A percentile compares a stretch with the other conserved stretches of the same genome.
These are phyloP conservation scores for Hymenoscyphus linearis DNA, from an alignment of 2,329 filamentous ascomycete genomes.

Conservation along the genomic window DNA sequence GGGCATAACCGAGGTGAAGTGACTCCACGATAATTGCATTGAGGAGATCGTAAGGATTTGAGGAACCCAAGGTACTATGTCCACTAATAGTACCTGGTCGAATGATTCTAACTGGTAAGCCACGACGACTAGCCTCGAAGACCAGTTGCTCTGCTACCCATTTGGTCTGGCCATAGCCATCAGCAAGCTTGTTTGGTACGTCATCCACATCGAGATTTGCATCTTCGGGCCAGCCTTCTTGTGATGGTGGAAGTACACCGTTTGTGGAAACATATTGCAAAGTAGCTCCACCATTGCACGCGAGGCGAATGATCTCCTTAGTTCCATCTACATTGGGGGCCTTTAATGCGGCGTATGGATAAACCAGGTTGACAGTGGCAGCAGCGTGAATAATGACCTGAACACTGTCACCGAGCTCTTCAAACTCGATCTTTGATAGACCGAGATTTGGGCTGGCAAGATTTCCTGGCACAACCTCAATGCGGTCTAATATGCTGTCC, in stretches of 20 bases:
- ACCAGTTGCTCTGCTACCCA: slow-evolving; percentile 68
- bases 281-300: slow-evolving; percentile 61
- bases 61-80: slow-evolving; percentile 67
- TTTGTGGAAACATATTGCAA: slow-evolving; percentile 78
- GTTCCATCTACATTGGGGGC: slow-evolving; percentile 77
- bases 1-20: slow-evolving; percentile 63
- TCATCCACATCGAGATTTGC: slow-evolving; percentile 61
- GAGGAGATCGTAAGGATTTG: slow-evolving; percentile 73
- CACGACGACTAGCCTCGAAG: slow-evolving; percentile 70
- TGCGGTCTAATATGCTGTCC: slow-evolving; percentile 70
- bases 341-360: slow-evolving; percentile 72
- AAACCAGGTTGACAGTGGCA: slow-evolving; percentile 75
- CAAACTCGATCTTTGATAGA: slow-evolving; percentile 59
- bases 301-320: slow-evolving; percentile 66
- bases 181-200: slow-evolving; percentile 65
- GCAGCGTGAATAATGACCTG: slow-evolving; percentile 74
- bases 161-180: slow-evolving; percentile 87
- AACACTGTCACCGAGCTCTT: slow-evolving; percentile 57
- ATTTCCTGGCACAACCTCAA: slow-evolving; percentile 71
- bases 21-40: slow-evolving; percentile 74
- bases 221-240: slow-evolving; percentile 66
- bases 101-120: slow-evolving; percentile 68
- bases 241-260: slow-evolving; percentile 67
- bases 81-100: slow-evolving; percentile 79
- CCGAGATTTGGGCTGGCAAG: slow-evolving; percentile 64